These are phyloP conservation scores for Sarocladium brachiariae DNA, from an alignment of 2,329 filamentous ascomycete genomes.

Conservation along the genomic window DNA sequence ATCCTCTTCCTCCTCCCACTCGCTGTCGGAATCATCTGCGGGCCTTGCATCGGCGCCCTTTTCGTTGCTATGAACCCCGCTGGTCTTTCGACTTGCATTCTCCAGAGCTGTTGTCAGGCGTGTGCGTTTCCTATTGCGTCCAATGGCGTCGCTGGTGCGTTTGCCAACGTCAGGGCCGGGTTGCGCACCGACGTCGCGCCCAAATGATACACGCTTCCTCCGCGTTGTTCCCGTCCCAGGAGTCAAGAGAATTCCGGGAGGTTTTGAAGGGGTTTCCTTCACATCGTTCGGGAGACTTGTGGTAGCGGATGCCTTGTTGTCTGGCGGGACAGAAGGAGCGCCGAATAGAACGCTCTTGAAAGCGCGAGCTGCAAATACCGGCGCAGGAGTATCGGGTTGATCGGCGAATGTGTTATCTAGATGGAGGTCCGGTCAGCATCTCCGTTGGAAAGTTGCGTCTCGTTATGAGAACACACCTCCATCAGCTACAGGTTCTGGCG, in stretches of 20 bases:
- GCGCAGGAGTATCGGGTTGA: slow-evolving; percentile 57
- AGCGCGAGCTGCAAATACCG: slow-evolving; percentile 59
- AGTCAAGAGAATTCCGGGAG: slow-evolving; percentile 55
- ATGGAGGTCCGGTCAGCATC: not conserved
- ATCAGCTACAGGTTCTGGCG: slow-evolving; percentile 24
- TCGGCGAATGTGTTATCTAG: slow-evolving; percentile 43
- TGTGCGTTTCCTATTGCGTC: slow-evolving; percentile 28
- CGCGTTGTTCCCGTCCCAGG: slow-evolving; percentile 54
- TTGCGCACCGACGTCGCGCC: slow-evolving; percentile 39
- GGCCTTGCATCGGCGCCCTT: slow-evolving; percentile 12
- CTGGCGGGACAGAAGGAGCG: slow-evolving; percentile 35
- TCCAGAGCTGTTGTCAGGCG: slow-evolving; percentile 40
- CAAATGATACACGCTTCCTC: slow-evolving; percentile 61
- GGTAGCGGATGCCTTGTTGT: not conserved
- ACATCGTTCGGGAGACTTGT: slow-evolving; percentile 12
- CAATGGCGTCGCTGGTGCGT: slow-evolving; percentile 21
- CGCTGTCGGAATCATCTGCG: slow-evolving; percentile 31
- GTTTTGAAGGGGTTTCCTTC: slow-evolving; percentile 42
- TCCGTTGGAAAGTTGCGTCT: not conserved
- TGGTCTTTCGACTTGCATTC: slow-evolving; percentile 27
- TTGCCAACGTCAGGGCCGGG: slow-evolving; percentile 18
- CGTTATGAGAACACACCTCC: slow-evolving; percentile 19
- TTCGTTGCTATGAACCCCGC: slow-evolving; percentile 11
- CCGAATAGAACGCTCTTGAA: slow-evolving; percentile 59
- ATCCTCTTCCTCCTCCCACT: slow-evolving; percentile 47